Evolutionary conservation across 2,329 filamentous ascomycete species (phyloP).

Genomic region (Elsinoe perseae): DNA sequence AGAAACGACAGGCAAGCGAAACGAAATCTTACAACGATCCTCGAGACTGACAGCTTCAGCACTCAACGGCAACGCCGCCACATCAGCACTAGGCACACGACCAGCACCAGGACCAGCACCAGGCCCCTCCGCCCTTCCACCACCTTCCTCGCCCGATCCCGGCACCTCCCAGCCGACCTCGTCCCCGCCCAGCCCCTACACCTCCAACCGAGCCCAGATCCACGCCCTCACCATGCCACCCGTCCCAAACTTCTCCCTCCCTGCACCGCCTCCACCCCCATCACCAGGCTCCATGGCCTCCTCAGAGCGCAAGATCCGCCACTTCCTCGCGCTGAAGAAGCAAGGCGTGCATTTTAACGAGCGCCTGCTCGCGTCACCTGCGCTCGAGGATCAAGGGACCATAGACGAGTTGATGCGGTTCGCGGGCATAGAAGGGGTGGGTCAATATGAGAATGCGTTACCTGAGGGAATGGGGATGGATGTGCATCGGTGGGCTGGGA

Average conservation of each 20-base stretch:
- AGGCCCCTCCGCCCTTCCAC: constrained; percentile 4
- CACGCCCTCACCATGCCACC: constrained; percentile 67
- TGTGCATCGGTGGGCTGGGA: constrained; percentile 23
- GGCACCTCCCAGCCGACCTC: constrained; percentile 7
- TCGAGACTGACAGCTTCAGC: neutral
- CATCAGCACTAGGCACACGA: constrained; percentile 12
- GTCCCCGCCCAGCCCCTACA: constrained; percentile 55
- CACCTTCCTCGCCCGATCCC: constrained; percentile 19
- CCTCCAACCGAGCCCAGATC: constrained; percentile 54
- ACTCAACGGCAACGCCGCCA: neutral
- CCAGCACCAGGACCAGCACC: constrained; percentile 18
- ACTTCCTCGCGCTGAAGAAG: constrained; percentile 70
- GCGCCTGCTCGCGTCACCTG: constrained; percentile 58
- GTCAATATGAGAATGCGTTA: constrained; percentile 59
- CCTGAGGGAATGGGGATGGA: constrained; percentile 29
- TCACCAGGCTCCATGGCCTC: constrained; percentile 30
- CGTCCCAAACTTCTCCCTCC: constrained; percentile 65
- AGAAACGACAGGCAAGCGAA: neutral
- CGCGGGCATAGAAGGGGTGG: constrained; percentile 48
- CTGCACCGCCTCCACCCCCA: constrained; percentile 57
- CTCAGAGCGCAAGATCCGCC: constrained; percentile 59
- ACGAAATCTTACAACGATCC: neutral
- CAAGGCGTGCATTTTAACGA: constrained; percentile 72
- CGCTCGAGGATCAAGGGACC: constrained; percentile 64
- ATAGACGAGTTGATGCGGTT: constrained; percentile 66